Evolutionary conservation across 2,329 filamentous ascomycete species (phyloP), one percentile per base, ranked within the genome.

Genomic region (Trichoderma citrinoviride): DNA sequence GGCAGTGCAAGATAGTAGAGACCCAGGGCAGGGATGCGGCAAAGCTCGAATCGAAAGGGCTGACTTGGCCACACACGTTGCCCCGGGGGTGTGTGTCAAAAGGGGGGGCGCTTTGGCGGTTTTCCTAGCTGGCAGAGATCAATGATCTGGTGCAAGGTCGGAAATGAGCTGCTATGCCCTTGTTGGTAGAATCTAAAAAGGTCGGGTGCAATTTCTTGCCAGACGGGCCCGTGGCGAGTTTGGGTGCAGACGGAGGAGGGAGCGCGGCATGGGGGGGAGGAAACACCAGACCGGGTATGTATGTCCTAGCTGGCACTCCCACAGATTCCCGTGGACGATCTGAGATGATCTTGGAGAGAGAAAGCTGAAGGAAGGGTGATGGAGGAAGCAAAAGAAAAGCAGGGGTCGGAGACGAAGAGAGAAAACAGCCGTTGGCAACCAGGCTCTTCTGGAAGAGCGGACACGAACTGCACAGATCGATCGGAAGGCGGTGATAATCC

Each of bases 121-220:
- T 46, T 54, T n/a, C n/a, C 33, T 10, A 54, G 65, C 54, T 63
- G 64, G 33, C 33, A 37, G 60, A 52, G 25, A 66, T 37, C 33
- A 37, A 14, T 37, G 64, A 64, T 66, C 64, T 66, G 64, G 64
- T 58, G 58, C 57, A 63, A 12, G 33, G 52, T 25, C 27, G 64
- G 64, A 66, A 66, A 66, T 66, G 64, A 66, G 64, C 64, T 63
- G 61, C 52, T 57, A 54, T 43, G 62, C 64, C 64, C 64, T 62
- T 66, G 60, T 53, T 65, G 64, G 49, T 23, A 56, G 61, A 37
- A 14, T 14, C 12, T 12, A 61, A 37, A 43, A 66, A 47, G 63
- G 41, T 64, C 52, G 64, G 52, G 29, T 64, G 64, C 44, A 66
- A 66, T 66, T 66, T 66, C 64, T 66, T 37, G 50, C 52, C 52